These are phyloP conservation scores for Lithocarpus polystachyus DNA, from an alignment of 306 rosid species.

Conservation along the genomic window DNA sequence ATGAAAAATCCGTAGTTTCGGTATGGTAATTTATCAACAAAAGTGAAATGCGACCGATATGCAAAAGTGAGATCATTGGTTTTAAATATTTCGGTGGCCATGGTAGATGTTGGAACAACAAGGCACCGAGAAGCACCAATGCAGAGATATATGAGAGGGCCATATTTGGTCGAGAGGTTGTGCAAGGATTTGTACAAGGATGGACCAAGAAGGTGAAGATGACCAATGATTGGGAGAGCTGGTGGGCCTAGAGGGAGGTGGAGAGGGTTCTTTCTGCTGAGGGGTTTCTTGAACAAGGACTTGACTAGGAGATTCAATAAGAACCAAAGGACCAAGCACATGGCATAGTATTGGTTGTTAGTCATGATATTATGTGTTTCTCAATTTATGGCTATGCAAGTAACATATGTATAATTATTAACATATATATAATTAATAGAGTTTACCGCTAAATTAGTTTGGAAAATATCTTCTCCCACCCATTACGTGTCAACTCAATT, in stretches of 20 bases:
- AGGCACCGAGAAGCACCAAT: constrained; percentile 35
- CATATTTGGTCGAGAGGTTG: constrained; percentile 33
- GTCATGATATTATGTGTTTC: no score
- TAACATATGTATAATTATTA: no score
- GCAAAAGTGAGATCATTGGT: constrained; percentile 39
- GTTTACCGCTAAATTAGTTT: no score
- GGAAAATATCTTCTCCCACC: no score
- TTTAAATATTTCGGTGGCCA: constrained; percentile 39
- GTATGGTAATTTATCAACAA: constrained; percentile 37
- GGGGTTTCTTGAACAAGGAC: no score
- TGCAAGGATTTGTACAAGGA: constrained; percentile 31
- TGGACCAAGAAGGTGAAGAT: constrained; percentile 43
- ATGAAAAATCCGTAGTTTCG: constrained; percentile 37
- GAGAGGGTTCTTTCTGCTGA: no score
- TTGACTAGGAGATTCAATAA: no score
- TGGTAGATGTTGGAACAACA: constrained; percentile 31
- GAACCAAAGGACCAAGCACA: no score
- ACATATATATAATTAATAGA: no score
- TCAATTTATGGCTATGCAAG: no score
- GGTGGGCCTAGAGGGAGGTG: constrained; percentile 36
- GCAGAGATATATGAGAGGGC: constrained; percentile 41
- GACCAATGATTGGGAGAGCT: constrained; percentile 40
- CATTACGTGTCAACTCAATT: no score
- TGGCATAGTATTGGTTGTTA: no score
- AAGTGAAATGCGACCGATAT: constrained; percentile 31